phyloP scores from a whole-genome alignment of 192 early-diverging fungal genomes.

The Backusella psychrophila region DNA sequence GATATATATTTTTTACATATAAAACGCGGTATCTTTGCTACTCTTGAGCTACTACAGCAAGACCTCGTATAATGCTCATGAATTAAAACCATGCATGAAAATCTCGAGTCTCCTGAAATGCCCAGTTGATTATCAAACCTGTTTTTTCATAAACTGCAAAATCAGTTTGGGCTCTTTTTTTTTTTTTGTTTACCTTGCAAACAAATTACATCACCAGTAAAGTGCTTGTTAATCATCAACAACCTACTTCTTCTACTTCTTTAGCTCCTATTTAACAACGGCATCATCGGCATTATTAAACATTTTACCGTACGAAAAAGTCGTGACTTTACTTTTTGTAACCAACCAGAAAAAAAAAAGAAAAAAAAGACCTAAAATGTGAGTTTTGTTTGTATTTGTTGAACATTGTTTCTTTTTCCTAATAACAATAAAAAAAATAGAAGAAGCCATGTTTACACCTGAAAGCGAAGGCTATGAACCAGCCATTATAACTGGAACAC shows the following conservation, averaged over 20 bases:
- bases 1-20: too few species aligned
- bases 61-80: too few species aligned
- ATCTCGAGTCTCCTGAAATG: background rate
- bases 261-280: background rate
- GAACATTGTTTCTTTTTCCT: background rate
- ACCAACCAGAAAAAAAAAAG: background rate
- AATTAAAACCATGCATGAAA: background rate
- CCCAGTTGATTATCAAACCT: background rate
- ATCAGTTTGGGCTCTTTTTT: background rate
- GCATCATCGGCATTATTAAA: background rate
- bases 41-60: too few species aligned
- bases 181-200: background rate
- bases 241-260: background rate
- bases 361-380: background rate
- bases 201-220: background rate
- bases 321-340: background rate
- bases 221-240: background rate
- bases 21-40: too few species aligned
- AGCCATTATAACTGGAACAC: background rate
- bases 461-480: background rate
- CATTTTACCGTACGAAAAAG: background rate
- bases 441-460: background rate
- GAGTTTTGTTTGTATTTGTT: background rate
- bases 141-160: background rate
- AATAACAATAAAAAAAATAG: background rate